Evolutionary conservation across 768 basidiomycete species (phyloP).

Genomic region (Lentinula edodes): DNA sequence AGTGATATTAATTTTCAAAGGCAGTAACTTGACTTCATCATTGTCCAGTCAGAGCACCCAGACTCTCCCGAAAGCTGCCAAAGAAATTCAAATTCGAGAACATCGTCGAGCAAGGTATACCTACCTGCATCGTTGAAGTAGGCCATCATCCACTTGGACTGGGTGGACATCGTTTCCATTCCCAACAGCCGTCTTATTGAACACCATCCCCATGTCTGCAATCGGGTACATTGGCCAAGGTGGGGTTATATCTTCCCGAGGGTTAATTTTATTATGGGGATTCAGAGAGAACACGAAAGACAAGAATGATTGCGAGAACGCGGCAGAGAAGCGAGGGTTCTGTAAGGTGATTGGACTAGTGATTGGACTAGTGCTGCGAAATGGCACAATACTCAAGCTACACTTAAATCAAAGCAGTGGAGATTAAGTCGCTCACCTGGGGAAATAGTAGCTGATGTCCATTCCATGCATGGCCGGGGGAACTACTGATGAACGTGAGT

Average conservation of each 20-base stretch:
- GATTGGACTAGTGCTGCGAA: slow-evolving; percentile 3
- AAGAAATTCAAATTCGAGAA: too few relatives aligned
- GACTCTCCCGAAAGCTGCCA: too few relatives aligned
- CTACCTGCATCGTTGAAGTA: too few relatives aligned
- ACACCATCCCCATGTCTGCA: too few relatives aligned
- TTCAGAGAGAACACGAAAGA: slow-evolving; percentile 27
- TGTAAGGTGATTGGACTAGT: slow-evolving; percentile 20
- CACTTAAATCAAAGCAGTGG: too few relatives aligned
- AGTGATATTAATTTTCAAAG: too few relatives aligned
- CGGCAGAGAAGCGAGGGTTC: slow-evolving; percentile 28
- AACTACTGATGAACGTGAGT: slow-evolving; percentile 9
- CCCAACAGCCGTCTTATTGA: too few relatives aligned
- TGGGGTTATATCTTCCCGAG: slow-evolving; percentile 24
- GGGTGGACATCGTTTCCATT: too few relatives aligned
- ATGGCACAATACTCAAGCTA: not conserved
- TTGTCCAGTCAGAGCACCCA: too few relatives aligned
- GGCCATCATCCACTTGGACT: too few relatives aligned
- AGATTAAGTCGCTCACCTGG: slow-evolving; percentile 23
- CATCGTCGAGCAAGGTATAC: too few relatives aligned
- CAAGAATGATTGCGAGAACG: slow-evolving; percentile 33
- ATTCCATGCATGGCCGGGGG: slow-evolving; percentile 33
- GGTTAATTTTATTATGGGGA: slow-evolving; percentile 16
- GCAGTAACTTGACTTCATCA: too few relatives aligned
- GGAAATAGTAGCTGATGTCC: slow-evolving; percentile 36
- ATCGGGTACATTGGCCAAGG: slow-evolving; percentile 26